Base-by-base conservation (phyloP, 2,329 filamentous ascomycete species). In the Aureobasidium subglaciale region DNA sequence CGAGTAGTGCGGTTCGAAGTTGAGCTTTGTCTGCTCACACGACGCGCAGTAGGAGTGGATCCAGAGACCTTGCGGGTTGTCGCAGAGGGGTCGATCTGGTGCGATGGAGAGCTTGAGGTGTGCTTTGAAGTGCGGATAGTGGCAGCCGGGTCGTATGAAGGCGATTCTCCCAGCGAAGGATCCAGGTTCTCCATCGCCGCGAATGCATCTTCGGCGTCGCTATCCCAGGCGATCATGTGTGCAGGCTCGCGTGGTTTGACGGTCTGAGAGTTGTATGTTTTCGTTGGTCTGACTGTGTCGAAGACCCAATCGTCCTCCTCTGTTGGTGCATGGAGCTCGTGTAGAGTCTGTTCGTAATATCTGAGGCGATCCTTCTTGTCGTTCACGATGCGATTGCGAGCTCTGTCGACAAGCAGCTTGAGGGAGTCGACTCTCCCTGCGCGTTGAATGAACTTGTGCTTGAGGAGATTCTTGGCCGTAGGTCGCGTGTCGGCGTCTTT, bases 261-360 rank as follows among this genome's bases (percentile, higher is more conserved):
- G 4, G 79, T 82, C 57, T 62, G 57, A 4, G 82, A 77, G 4
- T 75, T 78, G 59, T 75, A 71, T 0, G 87, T 89, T 7, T 77
- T 71, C n/a, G n/a, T n/a, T 10, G 82, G 80, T 70, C 88, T 93
- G 66, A 97, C 84, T 0, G 92, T 97, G 66, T 96, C 92, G 67
- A 97, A 97, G 2, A 95, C 86, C 92, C 92, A 97, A 61, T 88
- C 91, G 60, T 96, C 90, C 15, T 88, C 78, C 5, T 90, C 85
- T 34, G 82, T 77, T 61, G 77, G 83, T 2, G 82, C 78, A 38
- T 62, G 63, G 61, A 70, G 68, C 25, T 65, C 64, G 18, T 61
- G 60, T 77, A 97, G 77, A 3, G 92, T 96, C 73, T 97, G 92
- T 64, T 96, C 91, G 71, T 97, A 97, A 71, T 92, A 95, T 64